These are phyloP conservation scores for Solanum hybrid DNA, from an alignment of 305 asterid genomes.

Conservation along the genomic window DNA sequence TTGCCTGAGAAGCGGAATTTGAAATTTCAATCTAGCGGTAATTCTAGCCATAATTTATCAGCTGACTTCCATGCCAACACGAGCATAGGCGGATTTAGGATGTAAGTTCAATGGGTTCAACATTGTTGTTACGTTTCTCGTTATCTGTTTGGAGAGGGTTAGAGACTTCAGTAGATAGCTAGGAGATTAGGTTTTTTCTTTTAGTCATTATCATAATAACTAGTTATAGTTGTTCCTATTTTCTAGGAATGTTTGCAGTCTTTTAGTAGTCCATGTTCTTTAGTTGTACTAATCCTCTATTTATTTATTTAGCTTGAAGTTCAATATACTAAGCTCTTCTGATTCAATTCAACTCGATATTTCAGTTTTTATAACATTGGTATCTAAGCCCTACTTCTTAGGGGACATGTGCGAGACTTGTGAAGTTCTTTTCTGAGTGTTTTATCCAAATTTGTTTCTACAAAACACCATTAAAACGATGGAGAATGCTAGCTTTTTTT, in stretches of 20 bases:
- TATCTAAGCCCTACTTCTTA: neutral
- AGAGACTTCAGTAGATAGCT: neutral
- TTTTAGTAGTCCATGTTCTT: neutral
- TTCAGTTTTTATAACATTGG: neutral
- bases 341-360: neutral
- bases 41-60: too few relatives aligned
- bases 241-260: neutral
- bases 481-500: neutral
- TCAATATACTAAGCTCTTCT: neutral
- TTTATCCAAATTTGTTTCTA: too few relatives aligned
- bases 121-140: neutral
- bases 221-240: neutral
- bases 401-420: neutral
- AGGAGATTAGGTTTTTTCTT: neutral
- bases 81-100: neutral
- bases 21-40: neutral
- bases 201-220: neutral
- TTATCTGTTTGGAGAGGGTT: neutral
- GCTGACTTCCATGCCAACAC: neutral
- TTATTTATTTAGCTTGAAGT: neutral
- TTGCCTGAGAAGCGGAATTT: neutral
- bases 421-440: neutral
- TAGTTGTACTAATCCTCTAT: neutral
- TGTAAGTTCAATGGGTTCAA: neutral
- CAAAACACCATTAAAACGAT: too few relatives aligned